Percentiles rank a stretch among this genome's conserved stretches.
phyloP scores from a whole-genome alignment of 2,329 filamentous ascomycete genomes.

The Pseudocercospora musae region DNA sequence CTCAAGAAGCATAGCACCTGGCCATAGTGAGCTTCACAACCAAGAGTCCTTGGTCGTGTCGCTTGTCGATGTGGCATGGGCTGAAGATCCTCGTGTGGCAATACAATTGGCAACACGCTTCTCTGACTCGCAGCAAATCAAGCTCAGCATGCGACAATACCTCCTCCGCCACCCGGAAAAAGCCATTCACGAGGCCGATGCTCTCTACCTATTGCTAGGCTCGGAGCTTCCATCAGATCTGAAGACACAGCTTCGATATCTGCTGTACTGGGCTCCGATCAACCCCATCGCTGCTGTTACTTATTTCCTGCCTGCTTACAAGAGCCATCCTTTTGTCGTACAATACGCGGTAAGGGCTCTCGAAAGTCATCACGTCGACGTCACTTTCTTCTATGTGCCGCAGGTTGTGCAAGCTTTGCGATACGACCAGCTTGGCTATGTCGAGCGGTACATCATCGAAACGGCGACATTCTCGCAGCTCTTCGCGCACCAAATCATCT shows the following conservation, averaged over 20 bases:
- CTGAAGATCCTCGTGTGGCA: conserved; percentile 79
- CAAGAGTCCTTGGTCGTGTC: conserved; percentile 37
- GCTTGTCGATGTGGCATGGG: conserved; percentile 80
- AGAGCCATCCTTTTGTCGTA: conserved; percentile 85
- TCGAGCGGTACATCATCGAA: conserved; percentile 93
- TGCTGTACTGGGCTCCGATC: conserved; percentile 88
- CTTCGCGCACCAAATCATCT: conserved; percentile 99
- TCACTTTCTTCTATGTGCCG: conserved; percentile 98
- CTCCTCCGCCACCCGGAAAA: conserved; percentile 81
- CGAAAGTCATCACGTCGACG: conserved; percentile 90
- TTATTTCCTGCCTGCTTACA: conserved; percentile 86
- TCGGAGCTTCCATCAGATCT: conserved; percentile 74
- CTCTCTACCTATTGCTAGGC: conserved; percentile 77
- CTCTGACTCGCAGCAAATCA: conserved; percentile 63
- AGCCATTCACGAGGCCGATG: conserved; percentile 76
- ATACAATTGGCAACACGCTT: conserved; percentile 80
- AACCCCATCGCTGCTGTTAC: conserved; percentile 92
- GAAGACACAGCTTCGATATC: conserved; percentile 81
- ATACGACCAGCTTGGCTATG: conserved; percentile 90
- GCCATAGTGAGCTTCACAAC: conserved; percentile 40
- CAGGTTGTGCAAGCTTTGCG: conserved; percentile 95
- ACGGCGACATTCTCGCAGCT: conserved; percentile 97
- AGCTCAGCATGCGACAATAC: conserved; percentile 72
- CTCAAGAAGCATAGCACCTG: conserved; percentile 32
- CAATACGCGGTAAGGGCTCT: conserved; percentile 96